Evolutionary conservation across 139 green algal species (phyloP), one percentile per base, ranked within the genome.

Genomic region (Parachlorella kessleri): DNA sequence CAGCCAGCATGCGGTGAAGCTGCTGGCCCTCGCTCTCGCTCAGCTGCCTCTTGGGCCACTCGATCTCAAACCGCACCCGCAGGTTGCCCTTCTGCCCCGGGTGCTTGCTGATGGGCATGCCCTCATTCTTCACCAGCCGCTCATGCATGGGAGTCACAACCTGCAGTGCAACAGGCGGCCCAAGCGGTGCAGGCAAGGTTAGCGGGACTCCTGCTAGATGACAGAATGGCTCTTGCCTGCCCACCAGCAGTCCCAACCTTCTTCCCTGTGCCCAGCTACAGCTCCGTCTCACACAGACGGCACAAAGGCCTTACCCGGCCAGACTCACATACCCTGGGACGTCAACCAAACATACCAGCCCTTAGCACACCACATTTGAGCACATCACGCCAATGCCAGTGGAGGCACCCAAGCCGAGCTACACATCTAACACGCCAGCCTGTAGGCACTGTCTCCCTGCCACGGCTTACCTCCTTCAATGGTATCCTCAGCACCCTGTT

Each of bases 81-180:
- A 97, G 66, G 83, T 96, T 91, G 32, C 93, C 93, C 69, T 80
- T 89, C 2, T 9, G 72, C 2, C 91, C 92, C 0, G 86, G 87
- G 32, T 71, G 37, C 77, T 93, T 96, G 55, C 78, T 88, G 48
- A 92, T 89, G 18, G 93, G 93, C 93, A 97, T 97, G 79, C 93
- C 92, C 81, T 94, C 90, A 65, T 38, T 40, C 42, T 55, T 40
- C 59, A 80, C 72, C 23, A 80, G 32, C 8, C 55, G 36, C 35
- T 68, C 59, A 66, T 80, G 73, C 14, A 71, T 72, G 37, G 72
- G 23, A 24, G 42, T 53, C 32, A 75, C 41, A 30, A 72, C 37
- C n/a, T n/a, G n/a, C 10, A 48, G 48, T 8, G 70, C n/a, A n/a
- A n/a, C n/a, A 8, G 68, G 24, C 23, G 40, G 6, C 4, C 6